Evolutionary conservation across 495 filamentous ascomycete genomes (phyloP).

Genomic region (Trichocladium antarcticum): DNA sequence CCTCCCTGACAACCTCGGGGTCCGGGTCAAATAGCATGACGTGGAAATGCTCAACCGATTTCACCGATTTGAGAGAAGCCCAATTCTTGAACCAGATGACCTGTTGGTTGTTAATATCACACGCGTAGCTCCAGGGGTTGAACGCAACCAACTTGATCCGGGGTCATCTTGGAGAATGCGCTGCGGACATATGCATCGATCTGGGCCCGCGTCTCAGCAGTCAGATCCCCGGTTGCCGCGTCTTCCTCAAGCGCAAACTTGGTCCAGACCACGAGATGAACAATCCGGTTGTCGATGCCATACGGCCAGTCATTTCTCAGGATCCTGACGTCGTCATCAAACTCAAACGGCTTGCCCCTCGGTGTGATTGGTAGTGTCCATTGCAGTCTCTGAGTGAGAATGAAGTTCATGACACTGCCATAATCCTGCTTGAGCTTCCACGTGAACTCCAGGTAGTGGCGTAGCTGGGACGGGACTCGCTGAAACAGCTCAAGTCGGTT

Average conservation of each 20-base stretch:
- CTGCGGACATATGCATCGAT: slow-evolving; percentile 58
- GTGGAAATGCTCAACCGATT: slow-evolving; percentile 90
- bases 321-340: slow-evolving; percentile 53
- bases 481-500: slow-evolving; percentile 67
- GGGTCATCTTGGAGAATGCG: slow-evolving; percentile 42
- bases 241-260: slow-evolving; percentile 61
- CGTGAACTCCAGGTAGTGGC: slow-evolving; percentile 58
- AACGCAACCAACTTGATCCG: slow-evolving; percentile 34
- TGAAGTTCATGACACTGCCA: slow-evolving; percentile 64
- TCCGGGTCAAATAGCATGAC: slow-evolving; percentile 76
- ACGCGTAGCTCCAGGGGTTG: not conserved
- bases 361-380: slow-evolving; percentile 43
- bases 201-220: slow-evolving; percentile 45
- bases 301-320: slow-evolving; percentile 89
- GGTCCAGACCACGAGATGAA: slow-evolving; percentile 84
- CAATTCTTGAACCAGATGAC: slow-evolving; percentile 90
- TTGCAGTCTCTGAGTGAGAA: slow-evolving; percentile 51
- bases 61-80: slow-evolving; percentile 65
- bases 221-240: slow-evolving; percentile 55
- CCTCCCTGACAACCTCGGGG: slow-evolving; percentile 52
- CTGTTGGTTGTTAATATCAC: slow-evolving; percentile 26
- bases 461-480: slow-evolving; percentile 59
- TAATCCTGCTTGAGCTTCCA: slow-evolving; percentile 50
- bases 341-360: slow-evolving; percentile 32
- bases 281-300: slow-evolving; percentile 60